These are phyloP conservation scores for Forsythia viridissima DNA, from an alignment of 257 asterid genomes.

Conservation along the genomic window DNA sequence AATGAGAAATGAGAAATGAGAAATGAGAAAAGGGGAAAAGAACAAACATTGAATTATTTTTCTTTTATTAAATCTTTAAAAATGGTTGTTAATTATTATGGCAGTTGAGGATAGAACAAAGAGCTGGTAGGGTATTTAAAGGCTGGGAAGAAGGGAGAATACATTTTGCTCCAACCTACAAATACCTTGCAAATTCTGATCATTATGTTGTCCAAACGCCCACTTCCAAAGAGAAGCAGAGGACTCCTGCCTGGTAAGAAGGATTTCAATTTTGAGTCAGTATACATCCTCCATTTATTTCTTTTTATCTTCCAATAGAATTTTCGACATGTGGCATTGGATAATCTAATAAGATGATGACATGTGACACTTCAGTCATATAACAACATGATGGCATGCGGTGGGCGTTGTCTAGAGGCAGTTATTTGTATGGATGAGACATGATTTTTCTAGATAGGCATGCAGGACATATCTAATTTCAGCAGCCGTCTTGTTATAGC, in stretches of 20 bases:
- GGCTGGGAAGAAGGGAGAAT: conserved; percentile 87
- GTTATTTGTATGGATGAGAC: background rate
- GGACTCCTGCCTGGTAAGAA: conserved; percentile 91
- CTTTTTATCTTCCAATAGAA: background rate
- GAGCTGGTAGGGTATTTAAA: conserved; percentile 70
- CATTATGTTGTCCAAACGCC: conserved; percentile 51
- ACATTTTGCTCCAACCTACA: conserved; percentile 84
- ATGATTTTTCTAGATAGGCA: background rate
- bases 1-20: background rate
- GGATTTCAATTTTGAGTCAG: background rate
- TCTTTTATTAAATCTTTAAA: background rate
- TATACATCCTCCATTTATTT: background rate
- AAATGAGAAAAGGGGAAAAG: background rate
- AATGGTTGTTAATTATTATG: background rate
- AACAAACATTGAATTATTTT: background rate
- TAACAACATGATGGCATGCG: background rate
- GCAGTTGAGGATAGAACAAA: conserved; percentile 72
- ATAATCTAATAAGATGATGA: background rate
- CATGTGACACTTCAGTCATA: background rate
- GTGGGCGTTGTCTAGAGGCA: background rate
- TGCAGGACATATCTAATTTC: background rate
- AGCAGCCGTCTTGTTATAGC: background rate
- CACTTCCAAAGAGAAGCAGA: conserved; percentile 51
- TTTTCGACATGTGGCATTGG: background rate
- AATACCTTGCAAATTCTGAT: conserved; percentile 62